These are phyloP conservation scores for Apiotrichum akiyoshidainum DNA, from an alignment of 1,284 basidiomycete species.

Conservation along the genomic window DNA sequence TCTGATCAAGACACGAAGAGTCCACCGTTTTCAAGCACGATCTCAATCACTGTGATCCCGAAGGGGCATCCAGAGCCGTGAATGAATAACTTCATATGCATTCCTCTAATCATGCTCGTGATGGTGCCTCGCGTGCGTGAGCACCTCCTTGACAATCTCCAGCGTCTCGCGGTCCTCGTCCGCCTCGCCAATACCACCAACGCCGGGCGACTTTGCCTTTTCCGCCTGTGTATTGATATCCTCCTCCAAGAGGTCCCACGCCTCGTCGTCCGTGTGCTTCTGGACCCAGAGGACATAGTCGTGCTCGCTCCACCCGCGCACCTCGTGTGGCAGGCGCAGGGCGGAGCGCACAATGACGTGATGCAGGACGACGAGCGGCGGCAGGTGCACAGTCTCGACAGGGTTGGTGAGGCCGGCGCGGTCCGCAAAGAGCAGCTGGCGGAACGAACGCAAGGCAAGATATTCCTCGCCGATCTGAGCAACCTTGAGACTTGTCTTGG, in stretches of 20 bases:
- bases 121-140: constrained; percentile 18
- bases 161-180: constrained; percentile 17
- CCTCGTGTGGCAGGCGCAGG: constrained; percentile 73
- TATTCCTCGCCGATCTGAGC: constrained; percentile 77
- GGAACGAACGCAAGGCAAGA: constrained; percentile 69
- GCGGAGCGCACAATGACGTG: constrained; percentile 88
- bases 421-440: constrained; percentile 77
- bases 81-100: neutral
- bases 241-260: constrained; percentile 41
- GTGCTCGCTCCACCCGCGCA: constrained; percentile 86
- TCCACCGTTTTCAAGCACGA: too few relatives aligned
- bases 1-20: too few relatives aligned
- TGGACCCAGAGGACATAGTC: constrained; percentile 62
- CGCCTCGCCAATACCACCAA: constrained; percentile 2
- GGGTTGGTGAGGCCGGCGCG: constrained; percentile 64
- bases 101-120: constrained; percentile 11
- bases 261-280: constrained; percentile 42
- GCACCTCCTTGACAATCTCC: constrained; percentile 11
- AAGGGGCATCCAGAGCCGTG: neutral
- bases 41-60: too few relatives aligned
- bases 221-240: constrained; percentile 41
- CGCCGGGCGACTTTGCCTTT: neutral
- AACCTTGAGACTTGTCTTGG: constrained; percentile 62
- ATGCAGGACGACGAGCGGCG: constrained; percentile 79
- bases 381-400: constrained; percentile 64